Conservation (phyloP, 805 yeast species). For the Hanseniaspora guilliermondii region DNA sequence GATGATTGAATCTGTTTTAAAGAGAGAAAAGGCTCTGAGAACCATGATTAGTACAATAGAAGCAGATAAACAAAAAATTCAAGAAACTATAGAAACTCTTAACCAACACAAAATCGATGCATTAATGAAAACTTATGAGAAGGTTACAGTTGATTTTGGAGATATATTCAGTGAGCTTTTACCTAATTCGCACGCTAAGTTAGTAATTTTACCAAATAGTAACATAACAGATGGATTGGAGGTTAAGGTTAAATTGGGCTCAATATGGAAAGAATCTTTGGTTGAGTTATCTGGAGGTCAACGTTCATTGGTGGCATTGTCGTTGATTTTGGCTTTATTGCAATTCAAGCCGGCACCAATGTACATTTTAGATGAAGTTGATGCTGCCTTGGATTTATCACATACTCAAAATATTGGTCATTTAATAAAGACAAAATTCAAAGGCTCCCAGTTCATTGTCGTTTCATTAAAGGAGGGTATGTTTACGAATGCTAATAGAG, state of each 20-base stretch:
- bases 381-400: slow-evolving; percentile 92
- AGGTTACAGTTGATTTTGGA: slow-evolving; percentile 83
- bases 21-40: slow-evolving; percentile 64
- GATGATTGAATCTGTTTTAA: slow-evolving; percentile 83
- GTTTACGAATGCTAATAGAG: slow-evolving; percentile 93
- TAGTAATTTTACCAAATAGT: slow-evolving; percentile 66
- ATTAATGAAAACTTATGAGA: slow-evolving; percentile 68
- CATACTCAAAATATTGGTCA: slow-evolving; percentile 98
- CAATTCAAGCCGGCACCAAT: slow-evolving; percentile 97
- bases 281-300: slow-evolving; percentile 97
- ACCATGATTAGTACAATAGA: slow-evolving; percentile 78
- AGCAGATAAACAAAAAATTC: slow-evolving; percentile 78
- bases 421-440: slow-evolving; percentile 83
- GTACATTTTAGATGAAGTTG: slow-evolving; percentile 95
- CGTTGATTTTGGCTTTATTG: slow-evolving; percentile 79
- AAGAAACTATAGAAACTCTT: slow-evolving; percentile 69
- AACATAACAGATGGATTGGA: slow-evolving; percentile 85
- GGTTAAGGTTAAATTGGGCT: slow-evolving; percentile 79
- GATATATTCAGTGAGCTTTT: slow-evolving; percentile 73
- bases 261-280: slow-evolving; percentile 88
- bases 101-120: slow-evolving; percentile 80
- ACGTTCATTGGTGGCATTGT: slow-evolving; percentile 81
- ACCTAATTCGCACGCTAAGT: slow-evolving; percentile 81
- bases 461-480: slow-evolving; percentile 95
- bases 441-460: slow-evolving; percentile 91